Conservation (phyloP, 2,329 filamentous ascomycete species). For the Claviceps purpurea region DNA sequence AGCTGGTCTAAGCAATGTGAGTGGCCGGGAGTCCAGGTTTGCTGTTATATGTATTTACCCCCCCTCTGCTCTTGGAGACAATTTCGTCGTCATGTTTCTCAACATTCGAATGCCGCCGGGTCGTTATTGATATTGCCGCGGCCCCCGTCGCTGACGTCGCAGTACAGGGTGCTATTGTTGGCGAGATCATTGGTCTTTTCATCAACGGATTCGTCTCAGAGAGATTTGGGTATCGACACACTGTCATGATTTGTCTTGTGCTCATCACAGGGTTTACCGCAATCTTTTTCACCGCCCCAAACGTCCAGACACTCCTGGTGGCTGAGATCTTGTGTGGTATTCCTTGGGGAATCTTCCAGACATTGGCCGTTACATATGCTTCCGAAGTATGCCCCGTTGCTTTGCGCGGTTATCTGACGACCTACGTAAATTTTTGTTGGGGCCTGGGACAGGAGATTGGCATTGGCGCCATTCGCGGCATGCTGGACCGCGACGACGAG, state of each 20-base stretch:
- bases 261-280: slow-evolving; percentile 44
- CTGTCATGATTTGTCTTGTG: slow-evolving; percentile 44
- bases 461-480: slow-evolving; percentile 58
- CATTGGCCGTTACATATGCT: slow-evolving; percentile 50
- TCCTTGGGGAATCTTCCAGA: slow-evolving; percentile 47
- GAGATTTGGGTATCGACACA: slow-evolving; percentile 54
- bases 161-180: slow-evolving; percentile 19
- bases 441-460: slow-evolving; percentile 62
- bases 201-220: slow-evolving; percentile 54
- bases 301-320: slow-evolving; percentile 42
- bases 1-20: slow-evolving; percentile 42
- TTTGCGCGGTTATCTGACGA: slow-evolving; percentile 57
- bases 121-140: neutral
- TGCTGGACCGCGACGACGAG: slow-evolving; percentile 50
- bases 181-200: slow-evolving; percentile 53
- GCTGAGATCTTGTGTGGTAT: slow-evolving; percentile 52
- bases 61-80: neutral
- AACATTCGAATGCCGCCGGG: neutral
- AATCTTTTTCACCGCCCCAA: slow-evolving; percentile 52
- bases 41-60: neutral
- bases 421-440: slow-evolving; percentile 69
- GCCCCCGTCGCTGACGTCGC: neutral
- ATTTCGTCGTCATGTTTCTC: neutral
- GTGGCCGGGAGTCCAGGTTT: slow-evolving; percentile 8
- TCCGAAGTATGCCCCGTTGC: slow-evolving; percentile 62